Evolutionary conservation across 371 early-diverging fungal genomes (phyloP).

Genomic region (Mucor saturninus): DNA sequence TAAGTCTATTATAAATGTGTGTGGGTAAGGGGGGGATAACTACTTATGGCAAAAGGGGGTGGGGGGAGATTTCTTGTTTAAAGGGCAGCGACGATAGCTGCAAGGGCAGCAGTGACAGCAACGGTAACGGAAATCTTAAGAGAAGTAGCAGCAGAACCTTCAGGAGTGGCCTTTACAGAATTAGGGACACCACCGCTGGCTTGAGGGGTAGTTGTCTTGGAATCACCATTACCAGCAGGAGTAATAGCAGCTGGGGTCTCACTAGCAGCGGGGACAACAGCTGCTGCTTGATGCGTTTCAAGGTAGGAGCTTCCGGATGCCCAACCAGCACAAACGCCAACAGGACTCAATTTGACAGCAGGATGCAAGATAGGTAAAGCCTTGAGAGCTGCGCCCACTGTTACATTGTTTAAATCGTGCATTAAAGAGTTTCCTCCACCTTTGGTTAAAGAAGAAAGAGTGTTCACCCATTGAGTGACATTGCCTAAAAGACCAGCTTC

Average conservation of each 20-base stretch:
- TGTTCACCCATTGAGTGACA: slow-evolving; percentile 53
- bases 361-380: slow-evolving; percentile 54
- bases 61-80: neutral
- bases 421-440: slow-evolving; percentile 60
- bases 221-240: slow-evolving; percentile 8
- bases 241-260: neutral
- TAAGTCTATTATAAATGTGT: too few relatives aligned
- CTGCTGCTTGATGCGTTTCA: slow-evolving; percentile 22
- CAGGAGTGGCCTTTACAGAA: neutral
- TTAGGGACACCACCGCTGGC: neutral
- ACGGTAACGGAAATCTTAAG: slow-evolving; percentile 1
- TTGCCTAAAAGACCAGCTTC: slow-evolving; percentile 44
- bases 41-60: neutral
- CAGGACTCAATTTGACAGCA: slow-evolving; percentile 44
- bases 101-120: slow-evolving; percentile 7
- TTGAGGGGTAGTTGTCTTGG: neutral
- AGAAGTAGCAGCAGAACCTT: slow-evolving; percentile 3
- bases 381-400: slow-evolving; percentile 66
- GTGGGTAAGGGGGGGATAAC: neutral
- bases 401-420: slow-evolving; percentile 58
- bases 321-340: slow-evolving; percentile 45
- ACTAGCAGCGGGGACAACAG: slow-evolving; percentile 10
- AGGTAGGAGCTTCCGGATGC: slow-evolving; percentile 35
- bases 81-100: slow-evolving; percentile 8
- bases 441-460: slow-evolving; percentile 36